Evolutionary conservation across 108 stramenopile genomes (phyloP), one percentile per base, ranked within the genome.

Genomic region (Cyclotella atomus): DNA sequence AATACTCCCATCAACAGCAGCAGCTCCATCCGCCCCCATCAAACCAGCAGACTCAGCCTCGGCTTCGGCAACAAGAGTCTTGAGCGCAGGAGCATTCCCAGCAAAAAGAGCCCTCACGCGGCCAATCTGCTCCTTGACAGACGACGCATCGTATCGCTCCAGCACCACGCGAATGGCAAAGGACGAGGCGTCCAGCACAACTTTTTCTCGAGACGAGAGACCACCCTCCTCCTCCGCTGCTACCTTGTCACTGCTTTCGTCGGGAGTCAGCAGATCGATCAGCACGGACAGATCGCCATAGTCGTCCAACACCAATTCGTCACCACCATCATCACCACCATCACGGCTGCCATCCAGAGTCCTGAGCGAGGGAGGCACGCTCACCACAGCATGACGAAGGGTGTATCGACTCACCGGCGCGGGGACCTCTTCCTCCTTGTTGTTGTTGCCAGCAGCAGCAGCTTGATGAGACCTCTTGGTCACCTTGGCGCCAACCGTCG

Each of bases 121-220:
- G 5, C 49, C 38, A 15, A 95, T 72, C 57, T 95, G 94, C 68
- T 95, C 91, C 16, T 84, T 66, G 25, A 92, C 61, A 19, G 72
- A 53, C n/a, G 87, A 84, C 21, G 65, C 54, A 64, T 95, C 85
- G 65, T 95, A 95, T 53, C 76, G 71, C 68, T 91, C 89, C 46
- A 95, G 67, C 3, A 92, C 91, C n/a, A 95, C 78, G 15, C 87
- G 88, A 71, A 95, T 75, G 15, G 85, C 88, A 1, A n/a, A 32
- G 41, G 24, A 21, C 14, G 50, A 52, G 5, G 8, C 50, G 61
- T 57, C n/a, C n/a, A n/a, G n/a, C n/a, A n/a, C n/a, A n/a, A n/a
- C n/a, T n/a, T n/a, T n/a, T n/a, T n/a, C n/a, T n/a, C n/a, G n/a
- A n/a, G n/a, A n/a, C n/a, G n/a, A n/a, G n/a, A n/a, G n/a, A n/a